Evolutionary conservation across 129 eudicot genomes (phyloP).

Genomic region (Arctium minus): DNA sequence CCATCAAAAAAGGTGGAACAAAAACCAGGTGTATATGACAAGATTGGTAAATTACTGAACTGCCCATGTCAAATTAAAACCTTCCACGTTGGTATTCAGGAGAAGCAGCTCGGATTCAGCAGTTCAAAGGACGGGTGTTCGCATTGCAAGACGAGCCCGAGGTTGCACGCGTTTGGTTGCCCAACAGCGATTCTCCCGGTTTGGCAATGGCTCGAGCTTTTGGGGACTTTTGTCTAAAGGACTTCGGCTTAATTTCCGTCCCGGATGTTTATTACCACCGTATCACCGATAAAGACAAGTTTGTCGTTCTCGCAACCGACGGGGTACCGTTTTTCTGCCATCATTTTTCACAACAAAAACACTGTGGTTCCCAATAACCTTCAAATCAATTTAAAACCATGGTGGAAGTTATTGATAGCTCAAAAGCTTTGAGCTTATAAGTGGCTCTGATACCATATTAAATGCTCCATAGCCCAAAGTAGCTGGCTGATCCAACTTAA

Average conservation of each 20-base stretch:
- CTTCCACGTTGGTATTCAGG: slow-evolving; percentile 30
- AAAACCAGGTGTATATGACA: neutral
- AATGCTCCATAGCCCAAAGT: neutral
- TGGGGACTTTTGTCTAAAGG: slow-evolving; percentile 83
- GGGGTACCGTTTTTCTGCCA: slow-evolving; percentile 49
- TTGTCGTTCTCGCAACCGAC: slow-evolving; percentile 75
- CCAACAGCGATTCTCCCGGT: slow-evolving; percentile 87
- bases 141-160: slow-evolving; percentile 92
- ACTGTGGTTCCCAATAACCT: neutral
- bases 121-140: slow-evolving; percentile 79
- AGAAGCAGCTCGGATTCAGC: slow-evolving; percentile 78
- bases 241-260: slow-evolving; percentile 77
- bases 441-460: neutral
- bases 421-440: neutral
- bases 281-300: slow-evolving; percentile 67
- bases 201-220: slow-evolving; percentile 94
- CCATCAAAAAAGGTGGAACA: too few relatives aligned
- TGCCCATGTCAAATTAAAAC: neutral
- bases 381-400: neutral
- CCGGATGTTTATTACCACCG: slow-evolving; percentile 86
- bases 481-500: neutral
- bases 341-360: neutral
- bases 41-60: neutral
- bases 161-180: slow-evolving; percentile 93
- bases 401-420: neutral